Evolutionary conservation across 169 alveolate species (phyloP), one percentile per base, ranked within the genome.

Genomic region (Eimeria praecox): DNA sequence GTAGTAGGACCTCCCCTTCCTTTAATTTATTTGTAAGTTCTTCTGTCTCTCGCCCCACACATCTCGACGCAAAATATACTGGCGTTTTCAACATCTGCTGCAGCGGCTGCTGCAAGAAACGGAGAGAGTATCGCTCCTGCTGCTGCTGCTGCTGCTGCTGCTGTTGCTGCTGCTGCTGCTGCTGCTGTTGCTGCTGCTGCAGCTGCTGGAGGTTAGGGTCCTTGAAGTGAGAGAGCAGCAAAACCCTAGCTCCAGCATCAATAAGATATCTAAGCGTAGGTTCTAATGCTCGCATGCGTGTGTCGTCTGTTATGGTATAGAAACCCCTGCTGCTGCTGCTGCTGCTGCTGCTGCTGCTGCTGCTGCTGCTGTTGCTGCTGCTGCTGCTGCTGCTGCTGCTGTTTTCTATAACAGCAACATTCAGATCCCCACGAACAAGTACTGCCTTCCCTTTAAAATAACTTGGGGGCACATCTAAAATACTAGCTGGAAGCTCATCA

Each of bases 381-480:
- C 44, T 35, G 20, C 99, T 99, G 96, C 97, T 97, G 75, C 75
- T 64, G 75, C 33, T 69, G 80, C 44, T 35, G 20, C 99, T 99
- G 96, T 97, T 97, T 27, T 97, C 98, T 91, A 97, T 96, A 9
- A 99, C 96, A 38, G 99, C 99, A 27, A 99, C 99, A 96, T 99
- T 99, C 97, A 98, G 98, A 96, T 99, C 99, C 30, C 98, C 99
- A 90, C 99, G 96, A 95, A 99, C 97, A 62, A 99, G 95, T 20
- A 99, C 99, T 90, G 99, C 97, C 95, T 98, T 97, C 52, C 98
- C 99, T 56, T 49, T 69, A 69, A 91, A 52, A 5, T 66, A 92
- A 44, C 88, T 66, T 30, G 88, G 94, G 8, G 62, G 88, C n/a
- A 78, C 52, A 62, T 56, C 59, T 30, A 52, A 8, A 10, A 52